A percentile compares a stretch with the other conserved stretches of the same genome.
Conservation (phyloP, 139 green algal genomes). For the Yamagishiella unicocca region DNA sequence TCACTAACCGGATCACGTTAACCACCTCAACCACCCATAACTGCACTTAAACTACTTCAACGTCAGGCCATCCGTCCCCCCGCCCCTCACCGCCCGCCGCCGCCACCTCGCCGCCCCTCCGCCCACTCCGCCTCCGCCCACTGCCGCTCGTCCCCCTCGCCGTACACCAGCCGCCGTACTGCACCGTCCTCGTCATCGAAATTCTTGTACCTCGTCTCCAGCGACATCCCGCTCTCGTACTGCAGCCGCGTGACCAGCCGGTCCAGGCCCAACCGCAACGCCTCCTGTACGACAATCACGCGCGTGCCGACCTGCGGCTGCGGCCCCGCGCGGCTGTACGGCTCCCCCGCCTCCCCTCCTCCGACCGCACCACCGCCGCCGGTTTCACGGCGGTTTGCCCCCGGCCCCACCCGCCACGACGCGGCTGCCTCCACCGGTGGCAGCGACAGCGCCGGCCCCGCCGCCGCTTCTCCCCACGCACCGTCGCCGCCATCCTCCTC, state of each 20-base stretch:
- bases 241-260: slow-evolving; percentile 1
- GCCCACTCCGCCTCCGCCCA: no score
- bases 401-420: background rate
- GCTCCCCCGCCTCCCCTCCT: background rate
- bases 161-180: background rate
- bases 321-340: no score
- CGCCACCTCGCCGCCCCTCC: no score
- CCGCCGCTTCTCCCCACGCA: background rate
- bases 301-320: background rate
- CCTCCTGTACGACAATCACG: slow-evolving; percentile 7
- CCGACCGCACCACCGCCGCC: background rate
- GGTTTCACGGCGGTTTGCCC: background rate
- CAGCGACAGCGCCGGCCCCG: background rate
- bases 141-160: background rate
- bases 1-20: no score
- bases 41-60: no score
- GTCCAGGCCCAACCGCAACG: background rate
- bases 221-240: slow-evolving; percentile 3
- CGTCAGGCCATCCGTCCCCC: no score
- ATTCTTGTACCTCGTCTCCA: slow-evolving; percentile 28
- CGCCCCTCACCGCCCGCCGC: no score
- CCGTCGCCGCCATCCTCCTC: background rate
- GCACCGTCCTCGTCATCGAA: background rate
- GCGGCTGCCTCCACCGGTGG: slow-evolving; percentile 19
- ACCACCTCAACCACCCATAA: no score